Evolutionary conservation across 2,329 filamentous ascomycete genomes (phyloP).

Genomic region (Diaporthe citriasiana): DNA sequence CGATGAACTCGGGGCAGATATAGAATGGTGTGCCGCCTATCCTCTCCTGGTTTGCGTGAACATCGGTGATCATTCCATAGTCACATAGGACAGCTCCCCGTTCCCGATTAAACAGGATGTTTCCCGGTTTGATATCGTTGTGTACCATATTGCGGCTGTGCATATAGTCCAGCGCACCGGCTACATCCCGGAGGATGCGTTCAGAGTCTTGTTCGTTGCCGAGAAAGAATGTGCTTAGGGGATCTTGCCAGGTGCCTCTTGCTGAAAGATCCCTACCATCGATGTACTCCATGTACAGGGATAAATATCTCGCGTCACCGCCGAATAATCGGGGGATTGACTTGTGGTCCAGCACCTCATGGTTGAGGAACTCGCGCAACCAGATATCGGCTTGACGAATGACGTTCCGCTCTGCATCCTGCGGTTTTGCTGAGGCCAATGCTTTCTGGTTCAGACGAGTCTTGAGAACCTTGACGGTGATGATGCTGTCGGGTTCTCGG

Average conservation of each 20-base stretch:
- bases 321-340: conserved; percentile 72
- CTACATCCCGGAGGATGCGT: conserved; percentile 68
- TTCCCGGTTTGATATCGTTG: conserved; percentile 75
- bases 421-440: conserved; percentile 57
- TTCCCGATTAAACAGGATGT: conserved; percentile 71
- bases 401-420: conserved; percentile 67
- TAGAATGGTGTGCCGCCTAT: conserved; percentile 73
- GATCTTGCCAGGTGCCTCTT: conserved; percentile 59
- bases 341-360: conserved; percentile 67
- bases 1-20: conserved; percentile 73
- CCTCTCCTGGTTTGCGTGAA: conserved; percentile 55
- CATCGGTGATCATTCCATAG: conserved; percentile 69
- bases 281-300: conserved; percentile 73
- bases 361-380: conserved; percentile 70
- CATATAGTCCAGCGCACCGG: conserved; percentile 68
- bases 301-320: conserved; percentile 71
- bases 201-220: conserved; percentile 64
- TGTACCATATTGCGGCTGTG: conserved; percentile 68
- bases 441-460: conserved; percentile 56
- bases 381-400: conserved; percentile 73
- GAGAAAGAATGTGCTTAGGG: conserved; percentile 61
- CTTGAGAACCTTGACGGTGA: conserved; percentile 74
- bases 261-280: conserved; percentile 68
- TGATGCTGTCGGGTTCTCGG: conserved; percentile 65
- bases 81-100: conserved; percentile 73